phyloP scores from a whole-genome alignment of 1,284 basidiomycete genomes.

The Veloboletus limbatus region DNA sequence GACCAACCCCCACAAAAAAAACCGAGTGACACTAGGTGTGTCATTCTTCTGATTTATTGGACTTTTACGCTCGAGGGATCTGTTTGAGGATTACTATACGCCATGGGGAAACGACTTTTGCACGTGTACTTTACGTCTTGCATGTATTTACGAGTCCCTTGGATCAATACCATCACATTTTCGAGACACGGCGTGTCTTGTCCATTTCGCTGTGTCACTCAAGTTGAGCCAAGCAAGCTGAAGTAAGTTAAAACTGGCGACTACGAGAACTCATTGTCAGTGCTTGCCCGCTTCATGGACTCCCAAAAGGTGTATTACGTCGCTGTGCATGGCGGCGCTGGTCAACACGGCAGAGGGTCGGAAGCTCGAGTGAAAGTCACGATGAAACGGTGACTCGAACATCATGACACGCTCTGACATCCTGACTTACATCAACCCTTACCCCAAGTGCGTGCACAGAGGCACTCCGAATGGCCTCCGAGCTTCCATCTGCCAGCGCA shows the following conservation, averaged over 20 bases:
- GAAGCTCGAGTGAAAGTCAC: constrained; percentile 52
- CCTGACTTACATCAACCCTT: constrained; percentile 2
- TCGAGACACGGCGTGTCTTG: constrained; percentile 5
- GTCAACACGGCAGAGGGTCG: constrained; percentile 44
- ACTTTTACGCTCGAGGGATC: constrained; percentile 9
- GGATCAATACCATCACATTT: constrained; percentile 21
- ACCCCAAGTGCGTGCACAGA: constrained; percentile 45
- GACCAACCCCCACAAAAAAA: background rate
- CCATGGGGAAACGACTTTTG: constrained; percentile 2
- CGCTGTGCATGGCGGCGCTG: constrained; percentile 70
- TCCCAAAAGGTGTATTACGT: constrained; percentile 30
- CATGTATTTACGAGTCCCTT: constrained; percentile 24
- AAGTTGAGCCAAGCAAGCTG: too few species aligned
- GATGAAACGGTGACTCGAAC: constrained; percentile 45
- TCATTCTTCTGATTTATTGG: constrained; percentile 12
- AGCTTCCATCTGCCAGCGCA: constrained; percentile 24
- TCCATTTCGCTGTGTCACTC: background rate
- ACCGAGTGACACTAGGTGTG: constrained; percentile 8
- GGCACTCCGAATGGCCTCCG: constrained; percentile 28
- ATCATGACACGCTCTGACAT: background rate
- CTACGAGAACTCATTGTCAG: too few species aligned
- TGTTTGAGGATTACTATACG: background rate
- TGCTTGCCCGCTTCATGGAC: constrained; percentile 9
- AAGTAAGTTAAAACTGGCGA: too few species aligned
- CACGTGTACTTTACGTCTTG: constrained; percentile 21